These are phyloP conservation scores for Gentiana straminea DNA, from an alignment of 257 asterid genomes.

Conservation along the genomic window DNA sequence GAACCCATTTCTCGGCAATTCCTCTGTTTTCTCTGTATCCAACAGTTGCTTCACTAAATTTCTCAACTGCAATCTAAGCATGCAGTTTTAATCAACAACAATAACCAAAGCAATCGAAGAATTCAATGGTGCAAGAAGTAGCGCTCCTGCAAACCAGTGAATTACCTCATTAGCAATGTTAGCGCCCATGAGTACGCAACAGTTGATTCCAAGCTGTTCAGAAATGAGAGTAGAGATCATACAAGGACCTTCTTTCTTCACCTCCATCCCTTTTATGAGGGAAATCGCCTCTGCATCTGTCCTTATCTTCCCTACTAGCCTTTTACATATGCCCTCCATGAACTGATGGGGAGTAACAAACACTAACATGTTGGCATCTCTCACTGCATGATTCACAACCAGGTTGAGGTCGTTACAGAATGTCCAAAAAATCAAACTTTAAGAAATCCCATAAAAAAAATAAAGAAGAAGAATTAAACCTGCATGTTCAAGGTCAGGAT, in stretches of 20 bases:
- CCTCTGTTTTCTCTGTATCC: slow-evolving; percentile 63
- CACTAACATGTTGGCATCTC: slow-evolving; percentile 69
- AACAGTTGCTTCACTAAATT: slow-evolving; percentile 85
- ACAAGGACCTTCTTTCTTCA: slow-evolving; percentile 88
- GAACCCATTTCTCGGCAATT: slow-evolving; percentile 79
- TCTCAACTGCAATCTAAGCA: slow-evolving; percentile 73
- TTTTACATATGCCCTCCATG: slow-evolving; percentile 84
- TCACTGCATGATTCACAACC: slow-evolving; percentile 33
- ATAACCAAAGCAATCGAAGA: not conserved
- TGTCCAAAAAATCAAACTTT: not conserved
- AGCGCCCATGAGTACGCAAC: slow-evolving; percentile 89
- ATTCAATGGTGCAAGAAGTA: not conserved
- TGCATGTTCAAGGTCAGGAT: slow-evolving; percentile 70
- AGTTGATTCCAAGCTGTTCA: slow-evolving; percentile 49
- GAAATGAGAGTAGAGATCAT: slow-evolving; percentile 81
- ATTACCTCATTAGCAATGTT: slow-evolving; percentile 85
- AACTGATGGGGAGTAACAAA: slow-evolving; percentile 90
- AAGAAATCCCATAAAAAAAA: not conserved
- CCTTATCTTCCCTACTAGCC: slow-evolving; percentile 46
- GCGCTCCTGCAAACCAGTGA: not conserved
- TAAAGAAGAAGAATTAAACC: slow-evolving; percentile 20
- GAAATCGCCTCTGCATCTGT: slow-evolving; percentile 67
- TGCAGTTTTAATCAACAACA: slow-evolving; percentile 1
- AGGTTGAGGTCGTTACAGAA: not conserved
- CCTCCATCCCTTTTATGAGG: slow-evolving; percentile 82